A percentile compares a stretch with the other conserved stretches of the same genome.
These are phyloP conservation scores for Penicillium cinerascens DNA, from an alignment of 495 filamentous ascomycete species.

Conservation along the genomic window DNA sequence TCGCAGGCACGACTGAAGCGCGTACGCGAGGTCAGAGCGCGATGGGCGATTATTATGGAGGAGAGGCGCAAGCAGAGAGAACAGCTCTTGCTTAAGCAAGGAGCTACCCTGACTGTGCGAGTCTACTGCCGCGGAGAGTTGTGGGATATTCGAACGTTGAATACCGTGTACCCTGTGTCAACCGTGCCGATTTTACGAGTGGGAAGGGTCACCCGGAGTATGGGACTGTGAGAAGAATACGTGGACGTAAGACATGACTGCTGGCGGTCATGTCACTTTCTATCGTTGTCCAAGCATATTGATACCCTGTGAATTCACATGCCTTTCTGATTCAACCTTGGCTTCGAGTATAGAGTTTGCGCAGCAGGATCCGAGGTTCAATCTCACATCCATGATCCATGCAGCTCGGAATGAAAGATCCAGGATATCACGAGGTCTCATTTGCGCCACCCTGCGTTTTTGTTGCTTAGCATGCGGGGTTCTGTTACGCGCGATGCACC, in stretches of 20 bases:
- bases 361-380: background rate
- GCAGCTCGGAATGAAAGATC: background rate
- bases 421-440: no score
- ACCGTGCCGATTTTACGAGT: background rate
- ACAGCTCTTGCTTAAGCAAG: conserved; percentile 6
- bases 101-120: conserved; percentile 12
- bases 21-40: conserved; percentile 11
- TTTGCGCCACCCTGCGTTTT: background rate
- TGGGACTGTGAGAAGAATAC: conserved; percentile 4
- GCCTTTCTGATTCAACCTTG: background rate
- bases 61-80: conserved; percentile 24
- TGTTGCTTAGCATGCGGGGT: background rate
- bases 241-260: background rate
- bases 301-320: background rate
- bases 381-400: conserved; percentile 1
- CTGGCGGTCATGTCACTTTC: background rate
- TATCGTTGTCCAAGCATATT: background rate
- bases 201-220: conserved; percentile 8
- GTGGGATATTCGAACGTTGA: conserved; percentile 11
- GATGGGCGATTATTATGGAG: conserved; percentile 28
- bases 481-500: conserved; percentile 1
- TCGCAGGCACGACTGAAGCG: conserved; percentile 15
- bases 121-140: conserved; percentile 21
- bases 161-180: background rate
- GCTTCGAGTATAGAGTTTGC: background rate